phyloP scores from a whole-genome alignment of 345 rosid species.

The Arabidopsis thaliana region TAIR10.1 NC_003076.8:317001-317500 shows the following conservation, averaged over 20 bases:
- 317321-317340: conserved; percentile 6
- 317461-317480: too few relatives aligned
- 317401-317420: too few relatives aligned
- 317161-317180: neutral
- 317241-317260: conserved; percentile 9
- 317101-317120: too few relatives aligned
- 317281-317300: conserved; percentile 8
- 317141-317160: neutral
- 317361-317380: neutral
- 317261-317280: conserved; percentile 11
- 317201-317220: neutral
- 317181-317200: neutral
- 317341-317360: neutral
- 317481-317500: too few relatives aligned
- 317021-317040: conserved; percentile 7
- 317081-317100: too few relatives aligned
- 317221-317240: neutral
- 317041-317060: neutral
- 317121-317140: too few relatives aligned
- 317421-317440: neutral
- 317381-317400: neutral
- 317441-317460: too few relatives aligned
- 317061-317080: neutral
- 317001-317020: neutral
- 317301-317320: conserved; percentile 26